Evolutionary conservation across 2,329 filamentous ascomycete genomes (phyloP).

Genomic region (Cordyceps farinosa): DNA sequence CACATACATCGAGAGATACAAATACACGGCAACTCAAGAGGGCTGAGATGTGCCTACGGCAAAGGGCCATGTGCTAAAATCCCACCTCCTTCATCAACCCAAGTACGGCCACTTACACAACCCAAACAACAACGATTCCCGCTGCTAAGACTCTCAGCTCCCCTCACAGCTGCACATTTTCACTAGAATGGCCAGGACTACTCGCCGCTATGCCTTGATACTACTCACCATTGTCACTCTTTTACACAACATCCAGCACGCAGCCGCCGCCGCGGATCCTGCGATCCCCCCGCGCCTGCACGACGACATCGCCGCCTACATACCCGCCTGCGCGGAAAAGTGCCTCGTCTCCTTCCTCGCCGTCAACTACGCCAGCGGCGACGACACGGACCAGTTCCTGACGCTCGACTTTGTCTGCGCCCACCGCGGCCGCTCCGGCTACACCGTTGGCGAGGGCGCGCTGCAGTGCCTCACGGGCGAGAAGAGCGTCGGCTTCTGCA

Average conservation of each 20-base stretch:
- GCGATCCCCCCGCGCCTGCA: constrained; percentile 26
- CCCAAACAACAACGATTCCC: no score
- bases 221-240: constrained; percentile 12
- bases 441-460: constrained; percentile 69
- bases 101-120: background rate
- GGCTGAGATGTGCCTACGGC: constrained; percentile 1
- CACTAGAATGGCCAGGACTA: constrained; percentile 39
- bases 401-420: constrained; percentile 63
- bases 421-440: constrained; percentile 54
- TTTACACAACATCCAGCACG: constrained; percentile 8
- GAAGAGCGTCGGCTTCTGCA: constrained; percentile 48
- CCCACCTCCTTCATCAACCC: background rate
- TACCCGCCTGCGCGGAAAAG: constrained; percentile 56
- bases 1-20: background rate
- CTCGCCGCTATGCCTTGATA: background rate
- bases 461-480: constrained; percentile 63
- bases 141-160: no score
- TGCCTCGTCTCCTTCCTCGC: constrained; percentile 63
- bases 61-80: constrained; percentile 7
- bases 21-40: no score
- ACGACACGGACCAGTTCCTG: constrained; percentile 45
- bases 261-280: constrained; percentile 19
- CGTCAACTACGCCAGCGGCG: constrained; percentile 50
- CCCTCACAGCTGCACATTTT: background rate
- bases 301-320: constrained; percentile 37